Base-by-base conservation (phyloP, 2,329 filamentous ascomycete species). In the Cercospora berteroae region DNA sequence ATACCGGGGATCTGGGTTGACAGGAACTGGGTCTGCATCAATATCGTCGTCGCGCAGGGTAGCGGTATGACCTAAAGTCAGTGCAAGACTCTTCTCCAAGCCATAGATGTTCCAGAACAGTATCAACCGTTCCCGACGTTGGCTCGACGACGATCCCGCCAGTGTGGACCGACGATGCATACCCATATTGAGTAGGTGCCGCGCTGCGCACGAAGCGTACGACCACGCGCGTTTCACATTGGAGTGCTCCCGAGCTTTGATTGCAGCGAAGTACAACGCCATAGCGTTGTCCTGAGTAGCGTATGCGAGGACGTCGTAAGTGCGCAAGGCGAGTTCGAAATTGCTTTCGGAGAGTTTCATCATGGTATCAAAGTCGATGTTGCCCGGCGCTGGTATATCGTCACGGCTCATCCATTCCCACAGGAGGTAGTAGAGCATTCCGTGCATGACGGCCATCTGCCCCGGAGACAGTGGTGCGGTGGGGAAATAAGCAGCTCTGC, bases 1-100 rank as follows among this genome's bases (percentile, higher is more conserved):
- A 16, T 66, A 61, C 10, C 60, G 44, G 10, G 48, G 44, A 31
- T 66, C 64, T 27, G 10, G 18, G 13, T 60, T 27, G 13, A 60
- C 18, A 4, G 23, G 56, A 16, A 64, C 48, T n/a, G 62, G 58
- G 16, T 64, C 64, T 16, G 65, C 64, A 59, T 69, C 67, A 13
- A 66, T 66, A n/a, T 69, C 64, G 36, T 66, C 56, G 16, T 66
- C 67, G 23, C 60, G 55, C n/a, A 69, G 50, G 13, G 67, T 66
- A 3, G 64, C 52, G 8, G 67, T 60, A 36, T 69, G 67, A 4
- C 67, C 67, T 1, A 64, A 42, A 18, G 67, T 64, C 5, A 69
- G 57, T 5, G 67, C 57, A 9, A 66, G 44, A 13, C 55, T 63
- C 33, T 64, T 66, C 29, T 66, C 67, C 33, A 66, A 48, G 6